phyloP scores from a whole-genome alignment of 371 early-diverging fungal species.

The Dinochytrium kinnereticum region DNA sequence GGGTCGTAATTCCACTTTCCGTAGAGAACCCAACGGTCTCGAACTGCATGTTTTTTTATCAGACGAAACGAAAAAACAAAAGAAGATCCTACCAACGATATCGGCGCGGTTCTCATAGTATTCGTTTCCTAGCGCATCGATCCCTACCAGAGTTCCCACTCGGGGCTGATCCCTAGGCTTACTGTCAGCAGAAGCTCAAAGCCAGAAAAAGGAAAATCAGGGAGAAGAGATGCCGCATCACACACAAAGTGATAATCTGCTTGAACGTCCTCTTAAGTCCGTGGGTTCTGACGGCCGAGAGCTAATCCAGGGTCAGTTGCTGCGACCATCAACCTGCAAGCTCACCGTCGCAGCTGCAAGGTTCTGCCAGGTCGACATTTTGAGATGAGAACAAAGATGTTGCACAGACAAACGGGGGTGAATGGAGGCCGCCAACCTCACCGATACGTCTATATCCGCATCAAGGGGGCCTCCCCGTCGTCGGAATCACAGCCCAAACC shows the following conservation, averaged over 20 bases:
- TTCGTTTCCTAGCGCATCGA: slow-evolving; percentile 86
- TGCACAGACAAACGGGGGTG: not conserved
- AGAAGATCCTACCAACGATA: slow-evolving; percentile 71
- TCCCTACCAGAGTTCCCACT: slow-evolving; percentile 84
- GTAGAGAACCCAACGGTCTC: slow-evolving; percentile 93
- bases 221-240: no score
- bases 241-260: slow-evolving; percentile 41
- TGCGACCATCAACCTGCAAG: not conserved
- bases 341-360: not conserved
- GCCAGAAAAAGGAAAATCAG: no score
- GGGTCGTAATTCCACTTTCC: slow-evolving; percentile 76
- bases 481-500: no score
- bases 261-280: slow-evolving; percentile 37
- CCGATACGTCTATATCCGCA: not conserved
- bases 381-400: not conserved
- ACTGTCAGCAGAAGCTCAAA: no score
- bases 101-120: slow-evolving; percentile 90
- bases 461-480: no score
- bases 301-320: slow-evolving; percentile 15
- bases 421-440: not conserved
- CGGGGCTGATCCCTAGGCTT: slow-evolving; percentile 54
- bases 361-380: slow-evolving; percentile 9
- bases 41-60: slow-evolving; percentile 37
- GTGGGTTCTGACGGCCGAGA: slow-evolving; percentile 33
- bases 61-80: not conserved